Evolutionary conservation across 768 basidiomycete species (phyloP), one percentile per base, ranked within the genome.

Genomic region (Rhodosporidiobolus sp.): DNA sequence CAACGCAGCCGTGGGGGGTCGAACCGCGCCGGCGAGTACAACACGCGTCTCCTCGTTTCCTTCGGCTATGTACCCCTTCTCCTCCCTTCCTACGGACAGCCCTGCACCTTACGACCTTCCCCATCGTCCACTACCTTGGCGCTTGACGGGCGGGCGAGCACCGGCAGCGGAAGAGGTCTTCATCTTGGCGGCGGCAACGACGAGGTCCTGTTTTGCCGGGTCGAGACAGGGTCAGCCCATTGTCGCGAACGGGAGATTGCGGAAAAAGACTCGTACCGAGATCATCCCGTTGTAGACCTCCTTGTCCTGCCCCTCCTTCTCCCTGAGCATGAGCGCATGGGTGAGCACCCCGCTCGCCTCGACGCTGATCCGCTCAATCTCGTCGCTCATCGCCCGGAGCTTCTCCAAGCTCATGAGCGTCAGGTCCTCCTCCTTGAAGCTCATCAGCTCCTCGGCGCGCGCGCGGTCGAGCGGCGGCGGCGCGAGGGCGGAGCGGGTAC

Each of bases 281-380:
- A 76, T 76, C 75, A 76, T 76, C 30, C 71, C 75, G 50, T 76
- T 67, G 46, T 76, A 76, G 5, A 72, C 72, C 69, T 73, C 75
- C 48, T 65, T 69, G 35, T 76, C 75, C 43, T 69, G 69, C 58
- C 50, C 53, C 54, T 76, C 75, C 62, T 73, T 76, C 63, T 76
- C 75, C 34, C 75, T 32, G 65, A 52, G 38, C 53, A 73, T 55
- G 32, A 76, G n/a, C 28, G 75, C 71, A 46, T 76, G 75, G 38
- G 75, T 76, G 30, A 76, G 24, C 22, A 70, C 57, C 22, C 58
- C 69, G 34, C 71, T 70, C 55, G 71, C 75, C n/a, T 76, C 75
- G 35, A 73, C 68, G 35, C 65, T 67, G 34, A 73, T 52, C 52
- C 48, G 30, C n/a, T 76, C 75, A 3, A 76, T 11, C 63, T 76